Percentiles rank a stretch among this genome's conserved stretches.
Conservation (phyloP, 2,329 filamentous ascomycete species). For the Hymenoscyphus salicellus region DNA sequence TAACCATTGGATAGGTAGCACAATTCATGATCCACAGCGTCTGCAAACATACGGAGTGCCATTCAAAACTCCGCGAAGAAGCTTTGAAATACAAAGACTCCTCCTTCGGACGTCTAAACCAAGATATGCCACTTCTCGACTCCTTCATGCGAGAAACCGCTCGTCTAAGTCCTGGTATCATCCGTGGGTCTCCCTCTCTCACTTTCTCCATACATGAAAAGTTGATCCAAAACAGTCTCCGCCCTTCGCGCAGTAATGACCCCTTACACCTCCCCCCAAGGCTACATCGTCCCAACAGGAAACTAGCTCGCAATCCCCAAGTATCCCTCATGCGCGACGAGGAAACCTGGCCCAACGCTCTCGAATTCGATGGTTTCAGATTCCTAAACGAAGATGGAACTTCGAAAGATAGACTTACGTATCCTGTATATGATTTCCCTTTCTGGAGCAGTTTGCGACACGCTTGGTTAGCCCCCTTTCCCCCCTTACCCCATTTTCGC, state of each 20-base stretch:
- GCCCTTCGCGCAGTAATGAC: neutral
- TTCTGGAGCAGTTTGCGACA: neutral
- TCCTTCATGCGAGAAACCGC: neutral
- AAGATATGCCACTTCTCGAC: conserved; percentile 5
- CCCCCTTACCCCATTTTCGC: too few relatives aligned
- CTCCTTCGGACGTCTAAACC: neutral
- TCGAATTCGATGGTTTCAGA: neutral
- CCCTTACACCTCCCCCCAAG: neutral
- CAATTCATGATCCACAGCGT: neutral
- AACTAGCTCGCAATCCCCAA: neutral
- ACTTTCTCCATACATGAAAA: neutral
- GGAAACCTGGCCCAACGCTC: neutral
- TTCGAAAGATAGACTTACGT: neutral
- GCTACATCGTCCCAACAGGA: neutral
- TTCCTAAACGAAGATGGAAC: neutral
- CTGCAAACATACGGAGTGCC: neutral
- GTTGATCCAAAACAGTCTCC: neutral
- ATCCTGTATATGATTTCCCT: neutral
- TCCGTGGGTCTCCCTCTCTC: neutral
- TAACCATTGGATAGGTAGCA: neutral
- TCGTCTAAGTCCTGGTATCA: neutral
- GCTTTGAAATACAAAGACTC: neutral
- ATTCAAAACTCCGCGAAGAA: neutral
- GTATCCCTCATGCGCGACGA: neutral
- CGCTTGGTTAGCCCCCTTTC: neutral